These are phyloP conservation scores for Stemphylium lycopersici DNA, from an alignment of 2,329 filamentous ascomycete genomes.

Conservation along the genomic window DNA sequence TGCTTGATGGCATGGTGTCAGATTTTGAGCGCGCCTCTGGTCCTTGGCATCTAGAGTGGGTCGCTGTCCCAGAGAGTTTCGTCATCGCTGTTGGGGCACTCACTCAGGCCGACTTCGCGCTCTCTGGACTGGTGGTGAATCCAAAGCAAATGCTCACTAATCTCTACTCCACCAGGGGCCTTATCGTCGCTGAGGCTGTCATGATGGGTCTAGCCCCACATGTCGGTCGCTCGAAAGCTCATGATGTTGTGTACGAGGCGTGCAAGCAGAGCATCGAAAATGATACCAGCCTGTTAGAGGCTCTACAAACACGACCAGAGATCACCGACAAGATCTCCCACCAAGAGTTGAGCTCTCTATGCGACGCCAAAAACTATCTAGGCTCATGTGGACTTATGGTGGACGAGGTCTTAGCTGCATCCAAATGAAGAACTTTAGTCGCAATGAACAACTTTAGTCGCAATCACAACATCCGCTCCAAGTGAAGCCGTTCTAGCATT, in stretches of 20 bases:
- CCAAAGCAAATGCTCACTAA: constrained; percentile 58
- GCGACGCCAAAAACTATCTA: constrained; percentile 60
- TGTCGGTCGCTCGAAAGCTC: constrained; percentile 60
- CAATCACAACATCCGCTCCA: not conserved
- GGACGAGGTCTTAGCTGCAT: constrained; percentile 41
- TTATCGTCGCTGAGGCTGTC: constrained; percentile 65
- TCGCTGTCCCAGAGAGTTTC: constrained; percentile 61
- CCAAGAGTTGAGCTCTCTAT: constrained; percentile 58
- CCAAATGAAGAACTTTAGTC: constrained; percentile 23
- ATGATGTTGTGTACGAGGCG: constrained; percentile 63
- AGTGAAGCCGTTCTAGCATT: not conserved
- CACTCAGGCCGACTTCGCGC: constrained; percentile 61
- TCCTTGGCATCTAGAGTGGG: constrained; percentile 66
- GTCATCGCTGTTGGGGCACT: constrained; percentile 60
- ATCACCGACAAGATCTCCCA: constrained; percentile 54
- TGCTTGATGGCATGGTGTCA: constrained; percentile 62
- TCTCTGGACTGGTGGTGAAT: constrained; percentile 60
- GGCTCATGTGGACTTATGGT: constrained; percentile 46
- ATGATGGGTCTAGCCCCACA: constrained; percentile 65
- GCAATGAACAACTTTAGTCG: not conserved
- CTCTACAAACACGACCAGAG: constrained; percentile 48
- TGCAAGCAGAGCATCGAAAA: constrained; percentile 59
- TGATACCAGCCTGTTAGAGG: constrained; percentile 52
- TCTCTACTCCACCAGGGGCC: constrained; percentile 57
- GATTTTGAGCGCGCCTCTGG: constrained; percentile 65